Base-by-base conservation (phyloP, 2,329 filamentous ascomycete genomes). In the Emydomyces testavorans region DNA sequence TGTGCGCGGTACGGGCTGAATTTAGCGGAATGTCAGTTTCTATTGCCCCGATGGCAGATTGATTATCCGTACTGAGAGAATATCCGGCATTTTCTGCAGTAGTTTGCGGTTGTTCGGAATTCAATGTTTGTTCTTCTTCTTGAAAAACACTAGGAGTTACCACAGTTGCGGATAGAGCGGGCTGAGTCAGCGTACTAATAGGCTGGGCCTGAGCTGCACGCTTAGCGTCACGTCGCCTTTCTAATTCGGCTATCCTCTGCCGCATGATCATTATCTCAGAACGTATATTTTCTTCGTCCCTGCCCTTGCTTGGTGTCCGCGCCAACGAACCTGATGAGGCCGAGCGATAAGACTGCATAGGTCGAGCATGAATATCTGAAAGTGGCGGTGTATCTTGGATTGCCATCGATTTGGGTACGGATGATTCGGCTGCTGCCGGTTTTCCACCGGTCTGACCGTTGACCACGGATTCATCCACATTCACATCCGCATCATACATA, bases 181-280 rank as follows among this genome's bases (percentile, higher is more conserved):
- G 36, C 20, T 28, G 20, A 34, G 16, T 11, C 16, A 23, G 16
- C n/a, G 43, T 18, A 10, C 8, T 28, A 20, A 21, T 41, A 28
- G 65, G 66, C 39, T 68, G 62, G 18, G 58, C 59, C 45, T 62
- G 60, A 31, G 60, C 58, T 45, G 57, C 60, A 46, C 63, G 57
- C 47, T 67, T 71, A n/a, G 65, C 60, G 52, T 66, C 69, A 37
- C 65, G 65, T 35, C 64, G 60, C 50, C 67, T 60, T 53, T 73
- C 71, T 43, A 68, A 60, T 50, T 74, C 72, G 11, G 72, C 71
- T 49, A 77, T 74, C 49, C 67, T 69, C 50, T 62, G 64, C 40
- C 66, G 69, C 64, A 74, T 67, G 21, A 60, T 63, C 50, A 68
- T 62, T 39, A 75, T 73, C 50, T 72, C 68, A 47, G 71, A 61